A percentile compares a stretch with the other conserved stretches of the same genome.
Conservation (phyloP, 305 asterid genomes). For the Fraxinus sp. region DNA sequence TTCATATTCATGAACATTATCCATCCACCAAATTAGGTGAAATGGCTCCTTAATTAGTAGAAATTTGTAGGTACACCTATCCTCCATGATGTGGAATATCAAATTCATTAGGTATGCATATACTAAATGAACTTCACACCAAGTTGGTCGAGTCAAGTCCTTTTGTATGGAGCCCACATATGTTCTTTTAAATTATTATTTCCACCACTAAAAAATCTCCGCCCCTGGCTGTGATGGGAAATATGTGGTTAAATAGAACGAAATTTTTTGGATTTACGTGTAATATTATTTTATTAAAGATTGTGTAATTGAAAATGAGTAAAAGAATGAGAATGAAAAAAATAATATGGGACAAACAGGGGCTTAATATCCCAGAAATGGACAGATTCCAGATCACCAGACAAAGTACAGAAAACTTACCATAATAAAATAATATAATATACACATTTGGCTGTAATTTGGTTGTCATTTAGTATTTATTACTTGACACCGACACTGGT, state of each 20-base stretch:
- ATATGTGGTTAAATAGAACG: too few relatives aligned
- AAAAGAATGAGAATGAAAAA: too few relatives aligned
- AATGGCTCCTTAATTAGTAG: background rate
- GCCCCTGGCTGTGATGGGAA: too few relatives aligned
- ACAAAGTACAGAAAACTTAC: constrained; percentile 30
- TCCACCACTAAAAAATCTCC: background rate
- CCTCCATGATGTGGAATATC: background rate
- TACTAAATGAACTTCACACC: background rate
- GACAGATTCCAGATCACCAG: constrained; percentile 35
- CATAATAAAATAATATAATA: background rate
- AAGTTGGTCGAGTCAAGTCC: background rate
- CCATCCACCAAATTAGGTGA: background rate
- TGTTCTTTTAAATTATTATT: background rate
- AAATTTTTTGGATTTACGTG: too few relatives aligned
- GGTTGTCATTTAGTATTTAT: constrained; percentile 42
- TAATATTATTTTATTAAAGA: too few relatives aligned
- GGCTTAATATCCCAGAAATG: too few relatives aligned
- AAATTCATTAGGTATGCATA: background rate
- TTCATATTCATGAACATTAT: background rate
- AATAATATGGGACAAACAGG: too few relatives aligned
- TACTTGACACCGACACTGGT: constrained; percentile 53
- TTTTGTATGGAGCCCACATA: background rate
- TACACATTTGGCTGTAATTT: constrained; percentile 35
- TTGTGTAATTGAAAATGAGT: too few relatives aligned
- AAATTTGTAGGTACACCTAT: background rate